Evolutionary conservation across 31 red algal genomes (phyloP).

Genomic region (Endocladia muricata): DNA sequence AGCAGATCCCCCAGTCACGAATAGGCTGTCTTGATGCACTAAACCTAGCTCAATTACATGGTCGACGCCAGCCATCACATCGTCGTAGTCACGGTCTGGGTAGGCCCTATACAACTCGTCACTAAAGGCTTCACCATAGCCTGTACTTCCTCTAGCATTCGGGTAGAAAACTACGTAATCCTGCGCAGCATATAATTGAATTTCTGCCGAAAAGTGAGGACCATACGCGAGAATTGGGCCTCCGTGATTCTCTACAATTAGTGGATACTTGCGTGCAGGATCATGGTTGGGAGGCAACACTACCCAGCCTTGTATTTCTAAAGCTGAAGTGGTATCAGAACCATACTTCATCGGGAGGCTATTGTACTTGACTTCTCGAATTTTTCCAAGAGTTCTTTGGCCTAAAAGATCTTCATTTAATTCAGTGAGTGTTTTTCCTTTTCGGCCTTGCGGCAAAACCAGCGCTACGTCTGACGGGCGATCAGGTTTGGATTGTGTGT

Average conservation of each 20-base stretch:
- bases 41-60: background rate
- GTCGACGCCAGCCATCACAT: slow-evolving; percentile 5
- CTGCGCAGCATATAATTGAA: background rate
- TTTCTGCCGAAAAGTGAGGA: background rate
- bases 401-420: background rate
- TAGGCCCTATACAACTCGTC: background rate
- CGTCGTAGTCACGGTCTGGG: background rate
- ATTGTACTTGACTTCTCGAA: background rate
- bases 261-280: background rate
- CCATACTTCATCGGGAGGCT: background rate
- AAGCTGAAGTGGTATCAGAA: too few species aligned
- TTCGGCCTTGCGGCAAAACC: background rate
- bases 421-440: background rate
- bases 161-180: background rate
- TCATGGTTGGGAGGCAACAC: background rate
- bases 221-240: background rate
- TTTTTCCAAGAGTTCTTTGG: background rate
- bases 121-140: background rate
- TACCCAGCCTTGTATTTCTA: slow-evolving; percentile 7
- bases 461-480: background rate
- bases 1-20: background rate
- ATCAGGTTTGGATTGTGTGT: background rate
- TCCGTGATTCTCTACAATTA: background rate
- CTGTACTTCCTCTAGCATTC: background rate
- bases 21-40: background rate